Evolutionary conservation across 345 rosid species (phyloP).

Genomic region (Gossypium bickii): DNA sequence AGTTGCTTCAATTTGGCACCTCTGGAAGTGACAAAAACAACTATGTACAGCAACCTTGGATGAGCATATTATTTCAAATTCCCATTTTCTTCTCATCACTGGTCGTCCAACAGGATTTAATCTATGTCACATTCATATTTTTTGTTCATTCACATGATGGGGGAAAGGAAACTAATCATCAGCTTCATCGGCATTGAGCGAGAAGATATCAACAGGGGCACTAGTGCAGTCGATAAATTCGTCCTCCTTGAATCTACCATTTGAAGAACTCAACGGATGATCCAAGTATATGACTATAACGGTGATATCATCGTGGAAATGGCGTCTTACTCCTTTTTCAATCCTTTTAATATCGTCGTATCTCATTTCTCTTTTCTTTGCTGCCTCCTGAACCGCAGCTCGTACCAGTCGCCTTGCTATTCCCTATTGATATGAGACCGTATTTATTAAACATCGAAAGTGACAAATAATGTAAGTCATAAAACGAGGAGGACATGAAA

Average conservation of each 20-base stretch:
- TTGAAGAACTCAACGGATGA: conserved; percentile 27
- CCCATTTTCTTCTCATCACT: background rate
- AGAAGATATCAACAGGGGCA: conserved; percentile 47
- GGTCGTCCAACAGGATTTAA: background rate
- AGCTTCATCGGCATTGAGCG: conserved; percentile 27
- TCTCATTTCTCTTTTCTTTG: conserved; percentile 50
- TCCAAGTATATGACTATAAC: conserved; percentile 55
- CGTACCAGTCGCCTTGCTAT: conserved; percentile 51
- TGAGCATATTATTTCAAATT: background rate
- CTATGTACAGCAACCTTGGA: conserved; percentile 9
- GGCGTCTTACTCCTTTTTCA: conserved; percentile 48
- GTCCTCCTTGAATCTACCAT: conserved; percentile 22
- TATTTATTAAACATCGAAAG: background rate
- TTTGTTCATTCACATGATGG: background rate
- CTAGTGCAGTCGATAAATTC: conserved; percentile 28
- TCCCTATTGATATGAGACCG: conserved; percentile 29
- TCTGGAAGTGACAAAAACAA: background rate
- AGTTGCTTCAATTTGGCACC: conserved; percentile 10
- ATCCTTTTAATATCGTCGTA: conserved; percentile 40
- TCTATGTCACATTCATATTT: background rate
- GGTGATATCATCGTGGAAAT: conserved; percentile 62
- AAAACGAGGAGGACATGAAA: background rate
- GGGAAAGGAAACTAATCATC: background rate
- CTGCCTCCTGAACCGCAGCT: conserved; percentile 53
- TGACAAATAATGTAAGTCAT: background rate